phyloP scores from a whole-genome alignment of 2,329 filamentous ascomycete genomes.

The Pezicula radicicola region DNA sequence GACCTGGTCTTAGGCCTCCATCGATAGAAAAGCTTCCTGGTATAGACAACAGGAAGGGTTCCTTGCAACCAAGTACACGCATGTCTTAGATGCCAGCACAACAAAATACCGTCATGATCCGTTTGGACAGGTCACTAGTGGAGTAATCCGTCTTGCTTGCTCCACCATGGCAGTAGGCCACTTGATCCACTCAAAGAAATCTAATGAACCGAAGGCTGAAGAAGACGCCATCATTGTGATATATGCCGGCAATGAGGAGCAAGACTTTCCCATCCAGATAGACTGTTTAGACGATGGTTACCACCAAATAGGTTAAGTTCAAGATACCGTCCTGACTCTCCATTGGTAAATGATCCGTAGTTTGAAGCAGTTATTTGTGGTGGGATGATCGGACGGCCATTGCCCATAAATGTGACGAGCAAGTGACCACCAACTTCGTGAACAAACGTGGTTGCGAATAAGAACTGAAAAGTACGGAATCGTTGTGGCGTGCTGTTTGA shows the following conservation, averaged over 20 bases:
- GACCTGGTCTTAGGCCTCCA: too few species aligned
- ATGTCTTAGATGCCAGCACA: conserved; percentile 12
- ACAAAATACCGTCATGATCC: conserved; percentile 6
- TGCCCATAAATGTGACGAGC: too few species aligned
- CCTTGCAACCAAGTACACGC: conserved; percentile 4
- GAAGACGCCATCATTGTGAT: neutral
- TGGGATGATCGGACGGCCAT: too few species aligned
- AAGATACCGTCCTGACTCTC: too few species aligned
- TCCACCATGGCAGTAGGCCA: conserved; percentile 9
- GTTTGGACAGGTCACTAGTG: conserved; percentile 11
- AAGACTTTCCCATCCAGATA: conserved; percentile 2
- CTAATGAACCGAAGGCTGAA: neutral
- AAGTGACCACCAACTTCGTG: too few species aligned
- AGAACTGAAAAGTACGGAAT: too few species aligned
- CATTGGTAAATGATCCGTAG: too few species aligned
- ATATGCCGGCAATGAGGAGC: neutral
- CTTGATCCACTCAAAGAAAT: conserved; percentile 1
- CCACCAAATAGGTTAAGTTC: too few species aligned
- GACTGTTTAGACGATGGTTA: conserved; percentile 8
- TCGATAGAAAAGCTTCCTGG: neutral
- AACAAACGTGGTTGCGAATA: too few species aligned
- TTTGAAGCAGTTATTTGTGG: too few species aligned
- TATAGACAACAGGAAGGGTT: neutral
- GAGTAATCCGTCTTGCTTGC: conserved; percentile 14
- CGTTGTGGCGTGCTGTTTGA: too few species aligned